phyloP scores from a whole-genome alignment of 148 eudicot species.

The Dysphania ambrosioides region DNA sequence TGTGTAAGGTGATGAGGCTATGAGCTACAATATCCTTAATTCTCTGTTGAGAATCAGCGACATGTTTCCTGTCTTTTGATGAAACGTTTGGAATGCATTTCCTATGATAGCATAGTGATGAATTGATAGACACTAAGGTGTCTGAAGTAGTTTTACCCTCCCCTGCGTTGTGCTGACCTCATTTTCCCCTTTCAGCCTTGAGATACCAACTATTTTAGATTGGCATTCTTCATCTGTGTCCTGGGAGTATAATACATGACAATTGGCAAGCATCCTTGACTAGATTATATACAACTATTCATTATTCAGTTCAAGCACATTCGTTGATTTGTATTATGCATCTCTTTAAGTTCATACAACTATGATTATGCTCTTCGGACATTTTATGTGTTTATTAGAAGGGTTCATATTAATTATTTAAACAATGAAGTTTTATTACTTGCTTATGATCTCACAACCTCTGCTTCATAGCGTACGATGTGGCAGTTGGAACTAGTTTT shows the following conservation, averaged over 20 bases:
- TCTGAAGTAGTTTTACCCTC: neutral
- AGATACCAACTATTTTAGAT: neutral
- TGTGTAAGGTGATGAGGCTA: neutral
- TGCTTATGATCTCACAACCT: neutral
- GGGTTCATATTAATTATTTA: neutral
- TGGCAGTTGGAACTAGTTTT: slow-evolving; percentile 3
- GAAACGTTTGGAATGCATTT: neutral
- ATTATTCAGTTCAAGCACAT: neutral
- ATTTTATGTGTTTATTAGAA: neutral
- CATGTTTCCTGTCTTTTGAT: neutral
- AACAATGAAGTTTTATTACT: neutral
- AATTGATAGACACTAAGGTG: neutral
- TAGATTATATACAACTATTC: neutral
- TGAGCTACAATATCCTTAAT: neutral
- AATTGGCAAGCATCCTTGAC: neutral
- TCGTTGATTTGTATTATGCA: neutral
- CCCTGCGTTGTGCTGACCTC: neutral
- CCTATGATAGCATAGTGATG: neutral
- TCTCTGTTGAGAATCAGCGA: neutral
- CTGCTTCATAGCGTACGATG: neutral
- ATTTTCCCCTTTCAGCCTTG: neutral
- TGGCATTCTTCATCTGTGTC: neutral
- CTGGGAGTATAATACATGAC: neutral
- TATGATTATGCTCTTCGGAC: neutral
- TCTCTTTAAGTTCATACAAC: neutral